Base-by-base conservation (phyloP, 495 filamentous ascomycete genomes). In the Evansstolkia leycettana region DNA sequence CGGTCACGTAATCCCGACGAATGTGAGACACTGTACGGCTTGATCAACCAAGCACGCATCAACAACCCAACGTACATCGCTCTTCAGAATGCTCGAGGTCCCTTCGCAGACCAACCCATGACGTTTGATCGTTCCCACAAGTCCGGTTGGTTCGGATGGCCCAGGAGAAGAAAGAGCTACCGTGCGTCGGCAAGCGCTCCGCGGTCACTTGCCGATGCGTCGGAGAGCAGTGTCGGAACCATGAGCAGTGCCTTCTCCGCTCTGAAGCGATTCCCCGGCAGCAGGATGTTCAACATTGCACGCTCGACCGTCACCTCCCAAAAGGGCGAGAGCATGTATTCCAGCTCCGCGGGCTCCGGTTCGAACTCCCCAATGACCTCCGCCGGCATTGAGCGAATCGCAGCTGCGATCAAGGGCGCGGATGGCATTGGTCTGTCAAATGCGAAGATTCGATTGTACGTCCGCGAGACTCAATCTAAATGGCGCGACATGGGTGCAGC, bases 401-500 rank as follows among this genome's bases (percentile, higher is more conserved):
- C 70, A 25, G 72, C 74, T 1, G 61, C 62, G 9, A 63, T 64
- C 31, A 65, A 67, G 46, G 62, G 61, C 24, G 61, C 60, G 27
- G 55, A 67, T 47, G 64, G 69, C 15, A 65, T 77, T 19, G 79
- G 78, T 17, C 70, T 82, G 9, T 75, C 75, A 10, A 84, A 84
- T 42, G 73, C 87, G 31, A 87, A 90, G 42, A 81, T 78, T 45
- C 74, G 84, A 16, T 71, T 94, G 23, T 93, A 95, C 56, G 54
- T 77, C 12, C 78, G 85, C 27, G 80, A 88, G 34, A 73, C 74
- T 2, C 64, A 74, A 14, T 77, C 76, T 24, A 84, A 82, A 48
- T 98, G 90, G 90, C 75, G 82, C 18, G 88, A 95, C 46, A 78
- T 89, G 64, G 88, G 89, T 36, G 75, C 82, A 31, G 88, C 87